These are phyloP conservation scores for Pyrenophora teres DNA, from an alignment of 2,329 filamentous ascomycete genomes.

Conservation along the genomic window DNA sequence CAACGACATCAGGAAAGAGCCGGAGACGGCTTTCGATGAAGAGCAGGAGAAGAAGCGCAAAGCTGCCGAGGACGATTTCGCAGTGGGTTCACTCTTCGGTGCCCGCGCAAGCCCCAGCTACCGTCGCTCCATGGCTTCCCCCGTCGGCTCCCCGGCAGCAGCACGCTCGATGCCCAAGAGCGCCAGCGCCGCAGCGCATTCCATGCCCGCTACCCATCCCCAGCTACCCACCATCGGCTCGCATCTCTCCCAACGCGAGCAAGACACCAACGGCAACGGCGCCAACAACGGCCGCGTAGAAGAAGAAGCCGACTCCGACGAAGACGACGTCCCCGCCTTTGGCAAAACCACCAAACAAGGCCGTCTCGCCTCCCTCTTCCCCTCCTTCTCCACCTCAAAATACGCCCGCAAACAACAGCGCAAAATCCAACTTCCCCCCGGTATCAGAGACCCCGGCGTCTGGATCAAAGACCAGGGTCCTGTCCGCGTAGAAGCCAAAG, in stretches of 20 bases:
- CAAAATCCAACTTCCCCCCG: slow-evolving; percentile 71
- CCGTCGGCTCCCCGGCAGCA: slow-evolving; percentile 64
- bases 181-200: slow-evolving; percentile 25
- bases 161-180: slow-evolving; percentile 31
- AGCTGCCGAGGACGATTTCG: slow-evolving; percentile 82
- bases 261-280: slow-evolving; percentile 13
- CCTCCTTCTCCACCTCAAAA: slow-evolving; percentile 79
- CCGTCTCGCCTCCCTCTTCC: slow-evolving; percentile 73
- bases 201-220: slow-evolving; percentile 24
- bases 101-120: slow-evolving; percentile 50
- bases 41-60: slow-evolving; percentile 84
- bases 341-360: slow-evolving; percentile 58
- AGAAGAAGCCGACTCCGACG: slow-evolving; percentile 56
- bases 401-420: slow-evolving; percentile 57
- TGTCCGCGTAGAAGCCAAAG: slow-evolving; percentile 92
- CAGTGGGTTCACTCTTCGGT: slow-evolving; percentile 85
- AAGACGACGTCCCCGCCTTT: slow-evolving; percentile 47
- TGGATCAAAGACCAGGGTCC: slow-evolving; percentile 96
- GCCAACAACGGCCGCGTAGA: slow-evolving; percentile 45
- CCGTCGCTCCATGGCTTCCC: slow-evolving; percentile 64
- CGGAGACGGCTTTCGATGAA: slow-evolving; percentile 85
- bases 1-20: slow-evolving; percentile 91
- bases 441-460: slow-evolving; percentile 79
- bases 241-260: slow-evolving; percentile 14
- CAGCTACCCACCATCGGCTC: slow-evolving; percentile 22